Evolutionary conservation across 148 eudicot species (phyloP).

Genomic region (Fagopyrum homotropicum): DNA sequence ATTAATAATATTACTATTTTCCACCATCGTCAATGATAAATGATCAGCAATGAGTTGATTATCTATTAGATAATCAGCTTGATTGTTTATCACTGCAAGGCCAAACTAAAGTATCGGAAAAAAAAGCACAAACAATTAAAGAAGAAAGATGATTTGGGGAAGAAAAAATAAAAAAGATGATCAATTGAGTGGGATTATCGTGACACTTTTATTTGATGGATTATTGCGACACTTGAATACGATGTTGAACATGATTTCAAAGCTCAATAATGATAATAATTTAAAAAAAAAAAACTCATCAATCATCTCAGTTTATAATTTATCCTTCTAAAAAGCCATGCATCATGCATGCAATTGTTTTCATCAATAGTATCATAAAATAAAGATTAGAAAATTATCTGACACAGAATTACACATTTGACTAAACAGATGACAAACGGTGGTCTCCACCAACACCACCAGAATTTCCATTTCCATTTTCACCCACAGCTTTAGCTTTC

Average conservation of each 20-base stretch:
- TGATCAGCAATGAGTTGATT: too few species aligned
- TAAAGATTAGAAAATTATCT: neutral
- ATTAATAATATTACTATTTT: too few species aligned
- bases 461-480: neutral
- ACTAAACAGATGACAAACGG: neutral
- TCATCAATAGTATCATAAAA: neutral
- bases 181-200: neutral
- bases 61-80: too few species aligned
- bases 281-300: neutral
- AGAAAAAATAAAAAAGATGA: neutral
- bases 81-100: too few species aligned
- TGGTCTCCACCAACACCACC: neutral
- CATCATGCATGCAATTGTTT: neutral
- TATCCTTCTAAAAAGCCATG: slow-evolving; percentile 4
- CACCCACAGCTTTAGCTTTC: neutral
- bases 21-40: too few species aligned
- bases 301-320: neutral
- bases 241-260: neutral
- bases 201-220: neutral
- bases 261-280: neutral
- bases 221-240: neutral
- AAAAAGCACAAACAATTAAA: neutral
- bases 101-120: too few species aligned
- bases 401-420: slow-evolving; percentile 6
- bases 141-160: neutral